Evolutionary conservation across 1,284 basidiomycete species (phyloP).

Genomic region (Fistulina hepatica): DNA sequence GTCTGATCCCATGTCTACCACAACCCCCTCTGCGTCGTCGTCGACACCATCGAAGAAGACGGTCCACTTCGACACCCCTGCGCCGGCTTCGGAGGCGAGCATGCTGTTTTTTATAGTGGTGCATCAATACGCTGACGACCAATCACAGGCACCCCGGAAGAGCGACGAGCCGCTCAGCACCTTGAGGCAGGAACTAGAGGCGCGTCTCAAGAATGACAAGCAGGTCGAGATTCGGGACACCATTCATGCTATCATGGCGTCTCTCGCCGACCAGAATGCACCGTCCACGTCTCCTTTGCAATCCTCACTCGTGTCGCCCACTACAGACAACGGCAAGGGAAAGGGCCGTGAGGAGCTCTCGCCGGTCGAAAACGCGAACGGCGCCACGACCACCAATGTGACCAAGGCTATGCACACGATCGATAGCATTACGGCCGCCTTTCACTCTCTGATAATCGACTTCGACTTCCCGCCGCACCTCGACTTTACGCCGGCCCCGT

Average conservation of each 20-base stretch:
- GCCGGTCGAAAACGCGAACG: constrained; percentile 1
- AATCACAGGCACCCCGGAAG: too few species aligned
- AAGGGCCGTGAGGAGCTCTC: constrained; percentile 15
- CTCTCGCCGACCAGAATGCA: constrained; percentile 16
- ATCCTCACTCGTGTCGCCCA: constrained; percentile 5
- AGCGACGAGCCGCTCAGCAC: not conserved
- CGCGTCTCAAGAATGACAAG: constrained; percentile 24
- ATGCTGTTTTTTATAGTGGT: too few species aligned
- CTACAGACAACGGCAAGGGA: constrained; percentile 24
- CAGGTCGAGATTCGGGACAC: constrained; percentile 27
- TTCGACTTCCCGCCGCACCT: constrained; percentile 33
- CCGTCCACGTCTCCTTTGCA: not conserved
- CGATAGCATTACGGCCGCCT: constrained; percentile 26
- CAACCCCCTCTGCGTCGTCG: too few species aligned
- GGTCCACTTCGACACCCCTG: too few species aligned
- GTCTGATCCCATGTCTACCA: too few species aligned
- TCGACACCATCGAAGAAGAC: too few species aligned
- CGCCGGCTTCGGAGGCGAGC: too few species aligned
- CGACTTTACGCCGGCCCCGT: constrained; percentile 25
- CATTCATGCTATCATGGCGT: constrained; percentile 27
- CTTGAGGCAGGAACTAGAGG: constrained; percentile 20
- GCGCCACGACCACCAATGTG: constrained; percentile 20
- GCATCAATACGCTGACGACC: too few species aligned
- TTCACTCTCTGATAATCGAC: constrained; percentile 26
- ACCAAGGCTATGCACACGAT: constrained; percentile 25